These are phyloP conservation scores for Moesziomyces sp. DNA, from an alignment of 1,284 basidiomycete genomes.

Conservation along the genomic window DNA sequence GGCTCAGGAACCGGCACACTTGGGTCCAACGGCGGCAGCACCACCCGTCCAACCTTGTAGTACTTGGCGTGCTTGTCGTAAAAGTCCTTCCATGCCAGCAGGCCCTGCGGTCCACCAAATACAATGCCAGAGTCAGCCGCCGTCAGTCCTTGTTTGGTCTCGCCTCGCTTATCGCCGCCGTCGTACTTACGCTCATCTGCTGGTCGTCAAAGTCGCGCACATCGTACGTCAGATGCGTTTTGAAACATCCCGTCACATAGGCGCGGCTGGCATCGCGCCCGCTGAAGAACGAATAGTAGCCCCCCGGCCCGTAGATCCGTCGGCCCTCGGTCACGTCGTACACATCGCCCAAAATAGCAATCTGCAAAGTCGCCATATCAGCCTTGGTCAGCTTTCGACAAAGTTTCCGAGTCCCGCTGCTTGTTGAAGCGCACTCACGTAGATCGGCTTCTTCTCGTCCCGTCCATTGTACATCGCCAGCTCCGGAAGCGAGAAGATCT, in stretches of 20 bases:
- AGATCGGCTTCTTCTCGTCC: constrained; percentile 78
- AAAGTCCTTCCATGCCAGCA: constrained; percentile 58
- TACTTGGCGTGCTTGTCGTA: constrained; percentile 59
- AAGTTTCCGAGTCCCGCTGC: no score
- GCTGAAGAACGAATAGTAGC: constrained; percentile 63
- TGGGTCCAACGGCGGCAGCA: constrained; percentile 51
- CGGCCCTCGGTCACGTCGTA: constrained; percentile 85
- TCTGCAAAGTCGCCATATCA: background rate
- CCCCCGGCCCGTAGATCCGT: constrained; percentile 78
- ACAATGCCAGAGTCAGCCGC: no score
- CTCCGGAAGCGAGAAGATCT: constrained; percentile 78
- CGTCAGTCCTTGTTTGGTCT: no score
- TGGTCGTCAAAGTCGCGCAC: constrained; percentile 57
- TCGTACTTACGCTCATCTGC: constrained; percentile 47
- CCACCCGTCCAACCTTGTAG: constrained; percentile 55
- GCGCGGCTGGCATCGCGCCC: constrained; percentile 64
- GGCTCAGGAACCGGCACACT: constrained; percentile 50
- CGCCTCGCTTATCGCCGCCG: no score
- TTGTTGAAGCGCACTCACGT: constrained; percentile 73
- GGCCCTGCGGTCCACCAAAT: constrained; percentile 17
- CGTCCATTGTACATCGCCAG: constrained; percentile 81
- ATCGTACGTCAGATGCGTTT: constrained; percentile 64
- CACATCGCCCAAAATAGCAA: constrained; percentile 83
- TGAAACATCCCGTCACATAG: constrained; percentile 66
- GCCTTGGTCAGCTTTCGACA: no score